Evolutionary conservation across 2,329 filamentous ascomycete species (phyloP), one percentile per base, ranked within the genome.

Genomic region (Magnaporthales sp.): DNA sequence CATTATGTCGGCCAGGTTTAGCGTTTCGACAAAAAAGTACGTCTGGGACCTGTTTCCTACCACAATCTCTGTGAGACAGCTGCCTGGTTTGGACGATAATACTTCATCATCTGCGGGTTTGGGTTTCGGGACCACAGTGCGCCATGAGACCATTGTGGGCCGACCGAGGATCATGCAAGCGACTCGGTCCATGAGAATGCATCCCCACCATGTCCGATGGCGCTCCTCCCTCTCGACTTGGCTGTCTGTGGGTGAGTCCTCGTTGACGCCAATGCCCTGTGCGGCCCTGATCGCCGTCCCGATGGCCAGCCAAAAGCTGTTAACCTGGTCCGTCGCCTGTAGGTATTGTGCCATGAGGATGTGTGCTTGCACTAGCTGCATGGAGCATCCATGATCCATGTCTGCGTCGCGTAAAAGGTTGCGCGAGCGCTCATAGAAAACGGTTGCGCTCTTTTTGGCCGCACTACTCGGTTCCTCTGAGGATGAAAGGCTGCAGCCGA

Each of bases 221-320:
- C 64, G 54, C 29, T 66, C 54, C 64, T 66, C 54, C 11, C 58
- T 56, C 29, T 51, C 56, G 3, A 27, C 64, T 19, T 66, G 56
- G 24, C 64, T 66, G 29, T 66, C 46, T n/a, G 30, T 51, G 19
- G 26, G 31, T 26, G 24, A 27, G 26, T 64, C 63, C 38, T 30
- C 63, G 62, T 74, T 69, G 9, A 75, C 68, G 10, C 72, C 71
- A 13, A 75, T 69, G 1, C 69, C 69, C 65, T 72, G 70, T 0
- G 71, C 71, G 0, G 70, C 66, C 4, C 70, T 70, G 26, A 71
- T 58, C 5, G 68, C 67, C 11, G 38, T 64, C 7, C 63, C 63
- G 10, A 64, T 64, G 38, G 63, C 63, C 5, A 66, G 60, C 66
- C 66, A 66, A 51, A 61, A 66, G 15, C 60, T 63, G 26, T 66